A percentile compares a stretch with the other conserved stretches of the same genome.
These are phyloP conservation scores for Candida railenensis DNA, from an alignment of 805 yeast species.

Conservation along the genomic window DNA sequence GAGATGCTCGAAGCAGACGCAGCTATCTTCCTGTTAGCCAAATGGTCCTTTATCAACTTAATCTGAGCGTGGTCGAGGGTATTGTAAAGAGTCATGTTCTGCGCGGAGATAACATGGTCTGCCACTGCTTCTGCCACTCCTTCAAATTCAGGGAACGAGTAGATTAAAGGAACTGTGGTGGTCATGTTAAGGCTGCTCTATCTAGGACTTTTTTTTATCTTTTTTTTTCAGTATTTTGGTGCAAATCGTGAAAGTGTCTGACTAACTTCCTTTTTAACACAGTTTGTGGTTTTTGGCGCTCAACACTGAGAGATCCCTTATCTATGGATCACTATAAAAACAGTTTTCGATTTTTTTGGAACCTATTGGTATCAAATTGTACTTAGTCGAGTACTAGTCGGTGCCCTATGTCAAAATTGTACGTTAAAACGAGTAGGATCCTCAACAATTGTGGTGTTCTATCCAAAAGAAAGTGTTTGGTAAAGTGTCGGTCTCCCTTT, in stretches of 20 bases:
- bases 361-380: too few species aligned
- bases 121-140: conserved; percentile 97
- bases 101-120: conserved; percentile 88
- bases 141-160: conserved; percentile 85
- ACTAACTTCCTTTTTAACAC: too few species aligned
- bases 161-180: conserved; percentile 89
- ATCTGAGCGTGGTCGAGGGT: conserved; percentile 37
- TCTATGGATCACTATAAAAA: background rate
- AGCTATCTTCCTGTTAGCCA: background rate
- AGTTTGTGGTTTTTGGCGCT: too few species aligned
- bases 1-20: conserved; percentile 7
- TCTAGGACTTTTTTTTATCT: background rate
- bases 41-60: conserved; percentile 28
- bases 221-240: background rate
- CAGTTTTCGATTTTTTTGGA: too few species aligned
- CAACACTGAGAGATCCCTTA: too few species aligned
- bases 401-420: background rate
- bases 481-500: background rate
- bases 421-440: background rate
- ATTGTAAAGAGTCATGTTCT: conserved; percentile 63
- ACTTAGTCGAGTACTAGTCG: background rate
- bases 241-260: background rate
- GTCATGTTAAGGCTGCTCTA: conserved; percentile 72
- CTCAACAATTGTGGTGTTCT: background rate
- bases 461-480: background rate